These are phyloP conservation scores for Aureobasidium sp. DNA, from an alignment of 2,329 filamentous ascomycete genomes.

Conservation along the genomic window DNA sequence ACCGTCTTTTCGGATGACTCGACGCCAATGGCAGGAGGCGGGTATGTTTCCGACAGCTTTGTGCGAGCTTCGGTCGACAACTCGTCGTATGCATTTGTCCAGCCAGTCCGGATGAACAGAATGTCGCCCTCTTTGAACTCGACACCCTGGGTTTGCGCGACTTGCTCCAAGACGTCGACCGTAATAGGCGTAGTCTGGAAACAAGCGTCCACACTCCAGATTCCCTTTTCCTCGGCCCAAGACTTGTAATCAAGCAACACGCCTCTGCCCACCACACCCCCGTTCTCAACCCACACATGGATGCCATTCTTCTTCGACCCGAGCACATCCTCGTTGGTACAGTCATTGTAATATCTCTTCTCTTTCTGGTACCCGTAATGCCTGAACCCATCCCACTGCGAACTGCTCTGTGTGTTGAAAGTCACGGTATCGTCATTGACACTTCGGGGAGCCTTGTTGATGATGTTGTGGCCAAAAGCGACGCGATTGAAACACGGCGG, in stretches of 20 bases:
- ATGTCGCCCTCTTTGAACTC: constrained; percentile 17
- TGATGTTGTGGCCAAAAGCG: constrained; percentile 49
- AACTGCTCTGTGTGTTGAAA: constrained; percentile 12
- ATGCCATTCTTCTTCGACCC: constrained; percentile 31
- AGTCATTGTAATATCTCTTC: constrained; percentile 5
- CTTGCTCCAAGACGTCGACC: constrained; percentile 32
- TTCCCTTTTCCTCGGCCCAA: constrained; percentile 40
- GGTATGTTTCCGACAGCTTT: background rate
- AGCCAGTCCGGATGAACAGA: constrained; percentile 16
- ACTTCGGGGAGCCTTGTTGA: constrained; percentile 30
- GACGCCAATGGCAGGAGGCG: constrained; percentile 5
- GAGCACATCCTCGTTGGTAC: constrained; percentile 22
- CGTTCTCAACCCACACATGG: constrained; percentile 44
- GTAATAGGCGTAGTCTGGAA: constrained; percentile 49
- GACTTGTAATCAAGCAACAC: constrained; percentile 48
- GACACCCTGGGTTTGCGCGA: constrained; percentile 21
- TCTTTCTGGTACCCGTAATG: constrained; percentile 45
- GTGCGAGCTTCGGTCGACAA: background rate
- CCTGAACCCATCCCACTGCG: constrained; percentile 45
- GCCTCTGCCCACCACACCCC: constrained; percentile 51
- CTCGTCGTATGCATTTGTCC: constrained; percentile 17
- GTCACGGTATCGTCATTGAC: constrained; percentile 36
- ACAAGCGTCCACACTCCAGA: constrained; percentile 41
- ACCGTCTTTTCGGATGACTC: constrained; percentile 30
- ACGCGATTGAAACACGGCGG: constrained; percentile 40